Evolutionary conservation across 2,329 filamentous ascomycete genomes (phyloP).

Genomic region (Septoria petroselini): DNA sequence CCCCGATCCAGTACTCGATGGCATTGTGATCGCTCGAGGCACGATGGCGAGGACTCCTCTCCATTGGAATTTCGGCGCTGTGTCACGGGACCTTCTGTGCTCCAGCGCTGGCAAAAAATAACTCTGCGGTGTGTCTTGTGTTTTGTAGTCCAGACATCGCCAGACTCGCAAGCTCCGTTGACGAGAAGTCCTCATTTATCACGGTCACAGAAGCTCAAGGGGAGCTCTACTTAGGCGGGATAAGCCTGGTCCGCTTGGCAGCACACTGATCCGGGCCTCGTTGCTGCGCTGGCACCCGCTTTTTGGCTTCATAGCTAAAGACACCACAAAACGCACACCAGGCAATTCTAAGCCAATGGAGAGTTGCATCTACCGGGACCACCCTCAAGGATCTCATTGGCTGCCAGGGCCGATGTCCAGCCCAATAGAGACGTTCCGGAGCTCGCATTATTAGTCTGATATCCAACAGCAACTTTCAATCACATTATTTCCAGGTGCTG

Average conservation of each 20-base stretch:
- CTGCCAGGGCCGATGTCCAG: constrained; percentile 5
- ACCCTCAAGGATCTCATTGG: constrained; percentile 16
- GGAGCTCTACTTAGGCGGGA: neutral
- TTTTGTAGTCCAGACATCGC: neutral
- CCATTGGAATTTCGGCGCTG: too few species aligned
- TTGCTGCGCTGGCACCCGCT: constrained; percentile 14
- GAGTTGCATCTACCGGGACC: constrained; percentile 3
- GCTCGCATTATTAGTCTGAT: constrained; percentile 17
- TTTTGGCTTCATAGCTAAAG: constrained; percentile 2
- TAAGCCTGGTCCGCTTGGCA: neutral
- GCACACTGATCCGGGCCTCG: neutral
- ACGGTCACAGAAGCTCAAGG: neutral
- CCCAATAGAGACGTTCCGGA: constrained; percentile 17
- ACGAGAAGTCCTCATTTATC: neutral
- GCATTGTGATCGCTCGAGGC: too few species aligned
- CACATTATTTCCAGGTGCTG: constrained; percentile 23
- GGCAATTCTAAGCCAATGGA: constrained; percentile 9
- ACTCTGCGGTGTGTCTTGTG: too few species aligned
- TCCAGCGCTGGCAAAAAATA: too few species aligned
- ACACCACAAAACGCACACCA: constrained; percentile 3
- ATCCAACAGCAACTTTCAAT: constrained; percentile 21
- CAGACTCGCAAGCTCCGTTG: neutral
- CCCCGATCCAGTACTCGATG: neutral
- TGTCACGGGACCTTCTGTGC: too few species aligned
- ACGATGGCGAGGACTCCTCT: too few species aligned